A percentile compares a stretch with the other conserved stretches of the same genome.
phyloP scores from a whole-genome alignment of 257 asterid genomes.

The Capsicum chinense region DNA sequence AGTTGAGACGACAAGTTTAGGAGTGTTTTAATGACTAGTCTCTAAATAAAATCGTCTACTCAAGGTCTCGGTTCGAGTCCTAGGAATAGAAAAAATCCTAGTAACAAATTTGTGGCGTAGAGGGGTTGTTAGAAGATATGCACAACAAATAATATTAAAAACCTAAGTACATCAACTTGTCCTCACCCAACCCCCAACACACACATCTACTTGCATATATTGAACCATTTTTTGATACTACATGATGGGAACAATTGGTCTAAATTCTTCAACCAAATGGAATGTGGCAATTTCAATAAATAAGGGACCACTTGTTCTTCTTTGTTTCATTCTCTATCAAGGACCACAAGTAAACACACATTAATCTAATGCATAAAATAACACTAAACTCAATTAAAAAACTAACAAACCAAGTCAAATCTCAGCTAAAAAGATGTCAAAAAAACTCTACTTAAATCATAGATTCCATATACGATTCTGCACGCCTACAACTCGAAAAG shows the following conservation, averaged over 20 bases:
- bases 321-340: background rate
- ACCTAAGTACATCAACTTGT: background rate
- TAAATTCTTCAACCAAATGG: conserved; percentile 1
- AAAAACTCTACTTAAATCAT: background rate
- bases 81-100: too few species aligned
- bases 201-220: background rate
- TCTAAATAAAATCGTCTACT: too few species aligned
- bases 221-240: conserved; percentile 8
- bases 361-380: conserved; percentile 25
- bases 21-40: too few species aligned
- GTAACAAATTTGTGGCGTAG: background rate
- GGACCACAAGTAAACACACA: conserved; percentile 24
- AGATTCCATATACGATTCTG: conserved; percentile 8
- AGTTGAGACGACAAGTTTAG: too few species aligned
- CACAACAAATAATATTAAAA: background rate
- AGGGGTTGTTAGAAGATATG: background rate
- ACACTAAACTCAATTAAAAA: background rate
- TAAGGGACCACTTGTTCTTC: conserved; percentile 13
- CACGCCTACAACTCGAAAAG: conserved; percentile 27
- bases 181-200: too few species aligned
- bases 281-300: conserved; percentile 12
- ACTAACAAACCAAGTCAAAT: conserved; percentile 19
- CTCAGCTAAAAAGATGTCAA: background rate
- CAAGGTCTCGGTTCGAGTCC: too few species aligned
- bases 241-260: conserved; percentile 17